Evolutionary conservation across 352 stramenopile species (phyloP).

Genomic region (Globisporangium orthogonon): DNA sequence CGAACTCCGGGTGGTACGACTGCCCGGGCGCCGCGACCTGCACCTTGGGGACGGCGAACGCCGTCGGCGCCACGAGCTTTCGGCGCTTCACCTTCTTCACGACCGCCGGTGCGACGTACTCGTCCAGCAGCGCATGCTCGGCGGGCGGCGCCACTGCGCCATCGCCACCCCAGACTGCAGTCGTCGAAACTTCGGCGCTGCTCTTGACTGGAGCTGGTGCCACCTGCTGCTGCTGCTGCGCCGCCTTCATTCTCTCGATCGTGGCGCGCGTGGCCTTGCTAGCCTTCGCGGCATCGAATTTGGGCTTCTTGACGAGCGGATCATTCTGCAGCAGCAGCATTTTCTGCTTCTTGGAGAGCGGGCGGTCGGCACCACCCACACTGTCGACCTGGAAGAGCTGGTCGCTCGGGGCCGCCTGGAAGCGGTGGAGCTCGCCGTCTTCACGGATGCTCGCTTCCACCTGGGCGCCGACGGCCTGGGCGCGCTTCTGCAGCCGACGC

Average conservation of each 20-base stretch:
- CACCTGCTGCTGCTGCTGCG: slow-evolving; percentile 5
- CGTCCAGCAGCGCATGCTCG: slow-evolving; percentile 34
- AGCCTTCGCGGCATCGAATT: slow-evolving; percentile 53
- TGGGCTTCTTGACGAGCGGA: slow-evolving; percentile 65
- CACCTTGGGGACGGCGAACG: slow-evolving; percentile 66
- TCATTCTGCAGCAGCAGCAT: slow-evolving; percentile 52
- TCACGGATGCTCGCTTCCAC: slow-evolving; percentile 78
- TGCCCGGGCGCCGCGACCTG: slow-evolving; percentile 66
- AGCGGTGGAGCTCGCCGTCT: slow-evolving; percentile 71
- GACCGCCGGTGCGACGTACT: slow-evolving; percentile 54
- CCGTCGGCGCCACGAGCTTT: slow-evolving; percentile 53
- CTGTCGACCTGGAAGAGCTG: slow-evolving; percentile 82
- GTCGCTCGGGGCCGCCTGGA: slow-evolving; percentile 59
- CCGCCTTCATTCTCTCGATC: slow-evolving; percentile 52
- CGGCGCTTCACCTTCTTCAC: slow-evolving; percentile 46
- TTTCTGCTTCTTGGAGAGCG: slow-evolving; percentile 70
- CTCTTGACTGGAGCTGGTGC: slow-evolving; percentile 10
- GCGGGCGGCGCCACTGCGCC: slow-evolving; percentile 29
- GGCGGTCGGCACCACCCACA: slow-evolving; percentile 31
- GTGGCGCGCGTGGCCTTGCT: slow-evolving; percentile 49
- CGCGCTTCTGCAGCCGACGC: slow-evolving; percentile 56
- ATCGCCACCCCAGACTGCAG: slow-evolving; percentile 39
- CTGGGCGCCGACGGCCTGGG: slow-evolving; percentile 55
- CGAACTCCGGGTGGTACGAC: slow-evolving; percentile 84
- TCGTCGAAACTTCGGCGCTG: slow-evolving; percentile 5